Conservation (phyloP, 2,329 filamentous ascomycete species). For the Raffaelea ambrosiae region DNA sequence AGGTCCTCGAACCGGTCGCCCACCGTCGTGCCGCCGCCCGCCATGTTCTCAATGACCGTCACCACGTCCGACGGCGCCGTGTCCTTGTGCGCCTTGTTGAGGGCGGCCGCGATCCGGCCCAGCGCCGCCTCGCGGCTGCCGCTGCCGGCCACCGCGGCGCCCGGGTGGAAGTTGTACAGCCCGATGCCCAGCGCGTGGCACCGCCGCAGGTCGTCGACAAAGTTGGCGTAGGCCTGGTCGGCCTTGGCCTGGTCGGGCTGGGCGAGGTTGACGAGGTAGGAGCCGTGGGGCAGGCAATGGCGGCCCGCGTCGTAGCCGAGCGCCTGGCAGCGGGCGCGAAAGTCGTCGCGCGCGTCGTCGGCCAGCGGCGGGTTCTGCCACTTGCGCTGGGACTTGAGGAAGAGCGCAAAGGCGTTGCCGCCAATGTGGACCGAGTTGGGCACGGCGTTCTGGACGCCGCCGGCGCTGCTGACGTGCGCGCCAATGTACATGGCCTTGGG, state of each 20-base stretch:
- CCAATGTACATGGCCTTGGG: conserved; percentile 73
- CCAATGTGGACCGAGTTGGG: conserved; percentile 72
- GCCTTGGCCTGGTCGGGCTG: conserved; percentile 74
- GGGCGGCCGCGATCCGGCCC: conserved; percentile 65
- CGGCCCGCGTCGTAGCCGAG: conserved; percentile 63
- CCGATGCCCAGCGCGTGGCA: conserved; percentile 80
- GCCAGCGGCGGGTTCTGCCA: conserved; percentile 79
- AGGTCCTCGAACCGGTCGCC: conserved; percentile 82
- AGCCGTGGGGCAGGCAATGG: conserved; percentile 84
- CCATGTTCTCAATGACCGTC: conserved; percentile 93
- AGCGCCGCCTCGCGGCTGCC: conserved; percentile 62
- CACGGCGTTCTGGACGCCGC: conserved; percentile 84
- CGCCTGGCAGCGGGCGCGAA: conserved; percentile 58
- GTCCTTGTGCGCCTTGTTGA: conserved; percentile 74
- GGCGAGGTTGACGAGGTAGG: conserved; percentile 92
- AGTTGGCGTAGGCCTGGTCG: conserved; percentile 74
- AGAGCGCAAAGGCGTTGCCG: conserved; percentile 87
- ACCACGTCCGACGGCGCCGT: conserved; percentile 58
- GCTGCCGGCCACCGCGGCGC: conserved; percentile 60
- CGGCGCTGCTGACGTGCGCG: conserved; percentile 84
- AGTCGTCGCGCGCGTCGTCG: conserved; percentile 57
- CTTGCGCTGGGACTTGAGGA: conserved; percentile 93
- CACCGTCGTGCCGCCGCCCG: conserved; percentile 77
- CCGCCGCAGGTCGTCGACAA: conserved; percentile 78
- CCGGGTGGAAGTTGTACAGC: conserved; percentile 98